Conservation (phyloP, 306 rosid genomes). For the Prunus salicina region DNA sequence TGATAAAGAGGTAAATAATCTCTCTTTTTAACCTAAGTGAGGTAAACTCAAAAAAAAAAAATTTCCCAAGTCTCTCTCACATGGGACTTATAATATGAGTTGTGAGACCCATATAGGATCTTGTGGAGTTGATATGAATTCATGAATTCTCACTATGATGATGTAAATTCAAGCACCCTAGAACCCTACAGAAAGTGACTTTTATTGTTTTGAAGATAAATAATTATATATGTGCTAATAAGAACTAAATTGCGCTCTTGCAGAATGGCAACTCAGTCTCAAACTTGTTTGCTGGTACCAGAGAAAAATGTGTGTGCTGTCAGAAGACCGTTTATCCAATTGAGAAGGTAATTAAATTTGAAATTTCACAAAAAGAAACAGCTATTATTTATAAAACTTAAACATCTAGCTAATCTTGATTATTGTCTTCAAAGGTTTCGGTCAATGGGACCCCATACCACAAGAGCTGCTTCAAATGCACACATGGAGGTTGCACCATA, state of each 20-base stretch:
- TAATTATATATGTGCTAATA: not conserved
- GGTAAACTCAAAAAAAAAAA: not conserved
- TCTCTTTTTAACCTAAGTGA: not conserved
- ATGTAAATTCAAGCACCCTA: too few species aligned
- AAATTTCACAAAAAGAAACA: too few species aligned
- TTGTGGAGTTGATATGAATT: too few species aligned
- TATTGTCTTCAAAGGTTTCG: slow-evolving; percentile 39
- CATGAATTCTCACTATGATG: too few species aligned
- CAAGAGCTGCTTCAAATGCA: slow-evolving; percentile 73
- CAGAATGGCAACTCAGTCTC: slow-evolving; percentile 56
- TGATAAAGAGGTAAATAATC: slow-evolving; percentile 38
- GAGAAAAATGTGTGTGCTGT: slow-evolving; percentile 74
- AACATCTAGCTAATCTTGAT: not conserved
- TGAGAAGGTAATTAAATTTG: slow-evolving; percentile 53
- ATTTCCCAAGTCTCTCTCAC: too few species aligned
- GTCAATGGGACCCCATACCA: slow-evolving; percentile 60
- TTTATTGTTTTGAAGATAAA: too few species aligned
- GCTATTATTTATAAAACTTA: too few species aligned
- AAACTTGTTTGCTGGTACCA: slow-evolving; percentile 59
- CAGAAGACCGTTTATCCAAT: slow-evolving; percentile 70
- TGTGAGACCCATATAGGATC: not conserved
- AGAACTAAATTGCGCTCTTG: not conserved
- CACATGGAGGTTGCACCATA: slow-evolving; percentile 71
- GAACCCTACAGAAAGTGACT: too few species aligned
- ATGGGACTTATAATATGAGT: too few species aligned